A percentile compares a stretch with the other conserved stretches of the same genome.
phyloP scores from a whole-genome alignment of 352 stramenopile genomes.

The Pythium periplocum region DNA sequence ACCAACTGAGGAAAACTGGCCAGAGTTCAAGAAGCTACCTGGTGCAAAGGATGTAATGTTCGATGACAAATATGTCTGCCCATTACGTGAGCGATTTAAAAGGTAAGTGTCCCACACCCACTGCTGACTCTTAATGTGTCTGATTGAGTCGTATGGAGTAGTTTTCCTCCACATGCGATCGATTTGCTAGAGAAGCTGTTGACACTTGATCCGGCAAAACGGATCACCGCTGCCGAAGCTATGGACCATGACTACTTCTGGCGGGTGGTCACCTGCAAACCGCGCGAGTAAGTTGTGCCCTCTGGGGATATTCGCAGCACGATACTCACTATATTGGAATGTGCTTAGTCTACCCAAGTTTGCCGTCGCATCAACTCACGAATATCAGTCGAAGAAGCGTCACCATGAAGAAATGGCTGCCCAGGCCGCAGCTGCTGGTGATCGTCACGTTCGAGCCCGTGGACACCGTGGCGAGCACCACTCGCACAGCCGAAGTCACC shows the following conservation, averaged over 20 bases:
- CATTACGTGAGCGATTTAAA: conserved; percentile 71
- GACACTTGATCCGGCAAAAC: conserved; percentile 91
- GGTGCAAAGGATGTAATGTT: conserved; percentile 61
- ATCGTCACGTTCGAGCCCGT: conserved; percentile 5
- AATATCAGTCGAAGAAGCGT: conserved; percentile 86
- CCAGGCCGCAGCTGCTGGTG: conserved; percentile 15
- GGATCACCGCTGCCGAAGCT: conserved; percentile 92
- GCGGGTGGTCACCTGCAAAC: conserved; percentile 81
- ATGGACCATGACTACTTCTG: conserved; percentile 98
- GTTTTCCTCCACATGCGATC: conserved; percentile 70
- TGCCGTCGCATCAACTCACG: conserved; percentile 73
- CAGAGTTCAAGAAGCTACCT: conserved; percentile 69
- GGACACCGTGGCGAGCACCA: conserved; percentile 16
- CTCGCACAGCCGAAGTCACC: conserved; percentile 7
- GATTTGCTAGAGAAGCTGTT: conserved; percentile 93
- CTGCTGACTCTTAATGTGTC: no score
- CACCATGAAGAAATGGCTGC: conserved; percentile 71
- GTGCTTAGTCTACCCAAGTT: conserved; percentile 75
- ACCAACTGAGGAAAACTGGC: conserved; percentile 78
- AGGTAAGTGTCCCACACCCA: conserved; percentile 28
- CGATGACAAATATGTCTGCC: conserved; percentile 75
- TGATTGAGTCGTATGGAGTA: conserved; percentile 8
- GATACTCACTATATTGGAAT: conserved; percentile 2
- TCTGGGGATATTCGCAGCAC: neutral
- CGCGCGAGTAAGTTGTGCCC: conserved; percentile 52